Evolutionary conservation across 176 grass and related monocot genomes (phyloP), one percentile per base, ranked within the genome.

Genomic region (Raddia guianensis): DNA sequence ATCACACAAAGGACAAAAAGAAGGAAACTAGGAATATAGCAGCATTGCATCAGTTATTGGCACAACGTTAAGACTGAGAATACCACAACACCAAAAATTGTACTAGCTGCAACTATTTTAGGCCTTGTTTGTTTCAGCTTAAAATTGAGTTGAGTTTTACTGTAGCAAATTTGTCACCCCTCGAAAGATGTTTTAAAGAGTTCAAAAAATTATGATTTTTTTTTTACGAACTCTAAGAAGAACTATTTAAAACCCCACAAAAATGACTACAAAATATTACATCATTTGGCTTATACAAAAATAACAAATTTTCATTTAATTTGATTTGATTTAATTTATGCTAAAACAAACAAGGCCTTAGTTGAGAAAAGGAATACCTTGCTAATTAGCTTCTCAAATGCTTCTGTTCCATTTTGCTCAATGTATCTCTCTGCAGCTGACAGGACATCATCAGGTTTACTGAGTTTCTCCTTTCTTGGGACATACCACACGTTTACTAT

Each of bases 401-500:
- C 93, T 68, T 93, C 96, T 40, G 90, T 65, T 52, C 96, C 93
- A 77, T 95, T 99, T 69, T 91, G 82, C 81, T 95, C 79, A 57
- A 99, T 99, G 66, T 95, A 99, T 84, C 80, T 93, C 85, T 99
- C 93, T 46, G 93, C 96, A 66, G 90, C 90, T 74, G 86, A 91
- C n/a, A 99, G 67, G 58, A 95, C 79, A 80, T 99, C 92, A 84
- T 95, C 96, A 79, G 86, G 72, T 83, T 95, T 93, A 45, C 69
- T 75, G 5, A 82, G 74, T 58, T 80, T 89, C 13, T 93, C 84
- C 61, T 91, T 93, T 66, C 83, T 83, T 54, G 96, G 80, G 34
- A 90, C 70, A 61, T 88, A 86, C 96, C 90, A 90, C 56, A 95
- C 37, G 75, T 98, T 95, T n/a, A 93, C 77, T 63, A 86, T 93